phyloP scores from a whole-genome alignment of 352 stramenopile species.

The Globisporangium perplexum region DNA sequence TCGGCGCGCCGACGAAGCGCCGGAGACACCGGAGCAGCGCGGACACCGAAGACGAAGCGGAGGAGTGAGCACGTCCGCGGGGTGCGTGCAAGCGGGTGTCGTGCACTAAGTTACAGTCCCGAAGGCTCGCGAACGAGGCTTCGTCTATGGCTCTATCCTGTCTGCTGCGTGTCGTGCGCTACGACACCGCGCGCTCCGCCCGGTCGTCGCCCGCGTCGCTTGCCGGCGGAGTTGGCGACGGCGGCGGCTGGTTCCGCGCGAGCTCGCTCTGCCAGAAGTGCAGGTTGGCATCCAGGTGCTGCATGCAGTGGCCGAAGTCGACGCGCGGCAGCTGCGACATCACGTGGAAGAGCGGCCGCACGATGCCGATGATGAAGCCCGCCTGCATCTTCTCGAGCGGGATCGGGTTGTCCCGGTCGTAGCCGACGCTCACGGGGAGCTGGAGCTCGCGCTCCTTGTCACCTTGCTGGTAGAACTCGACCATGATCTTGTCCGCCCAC shows the following conservation, averaged over 20 bases:
- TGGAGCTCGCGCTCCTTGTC: slow-evolving; percentile 90
- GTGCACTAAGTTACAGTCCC: slow-evolving; percentile 7
- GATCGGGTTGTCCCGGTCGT: slow-evolving; percentile 85
- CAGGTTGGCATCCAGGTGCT: slow-evolving; percentile 64
- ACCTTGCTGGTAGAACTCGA: slow-evolving; percentile 94
- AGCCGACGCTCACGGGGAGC: slow-evolving; percentile 86
- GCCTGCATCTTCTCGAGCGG: slow-evolving; percentile 88
- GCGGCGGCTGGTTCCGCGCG: slow-evolving; percentile 23
- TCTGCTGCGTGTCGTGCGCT: not conserved
- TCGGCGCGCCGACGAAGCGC: slow-evolving; percentile 1
- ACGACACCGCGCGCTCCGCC: slow-evolving; percentile 1
- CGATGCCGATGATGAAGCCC: slow-evolving; percentile 93
- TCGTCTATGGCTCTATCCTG: slow-evolving; percentile 3
- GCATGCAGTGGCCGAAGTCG: slow-evolving; percentile 51
- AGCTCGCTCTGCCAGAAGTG: slow-evolving; percentile 68
- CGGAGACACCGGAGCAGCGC: not conserved
- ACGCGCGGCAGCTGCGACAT: slow-evolving; percentile 49
- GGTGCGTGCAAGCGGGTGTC: not conserved
- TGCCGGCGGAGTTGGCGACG: not conserved
- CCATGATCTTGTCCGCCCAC: slow-evolving; percentile 88
- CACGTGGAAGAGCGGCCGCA: slow-evolving; percentile 66
- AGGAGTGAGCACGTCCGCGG: slow-evolving; percentile 4
- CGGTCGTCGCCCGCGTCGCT: not conserved
- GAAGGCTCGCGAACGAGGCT: too few relatives aligned
- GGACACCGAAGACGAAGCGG: slow-evolving; percentile 1